phyloP scores from a whole-genome alignment of 352 stramenopile species.

The Phytophthora megakarya region DNA sequence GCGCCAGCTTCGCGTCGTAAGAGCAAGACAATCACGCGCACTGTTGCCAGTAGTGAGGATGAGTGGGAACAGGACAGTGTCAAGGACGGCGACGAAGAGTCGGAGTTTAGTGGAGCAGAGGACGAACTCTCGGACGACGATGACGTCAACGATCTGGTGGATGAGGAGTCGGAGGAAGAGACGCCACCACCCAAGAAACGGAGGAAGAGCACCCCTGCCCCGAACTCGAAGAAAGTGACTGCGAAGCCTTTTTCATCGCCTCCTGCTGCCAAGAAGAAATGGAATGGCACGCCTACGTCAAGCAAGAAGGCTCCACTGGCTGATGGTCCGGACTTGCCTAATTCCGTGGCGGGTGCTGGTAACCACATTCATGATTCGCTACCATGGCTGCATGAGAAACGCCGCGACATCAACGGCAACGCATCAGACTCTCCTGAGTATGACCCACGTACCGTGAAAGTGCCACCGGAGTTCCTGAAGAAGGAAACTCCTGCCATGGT shows the following conservation, averaged over 20 bases:
- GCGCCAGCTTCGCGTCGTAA: slow-evolving; percentile 27
- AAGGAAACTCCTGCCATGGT: slow-evolving; percentile 95
- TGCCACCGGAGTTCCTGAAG: slow-evolving; percentile 88
- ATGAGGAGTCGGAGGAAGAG: slow-evolving; percentile 53
- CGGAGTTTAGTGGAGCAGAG: slow-evolving; percentile 60
- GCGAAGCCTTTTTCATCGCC: slow-evolving; percentile 49
- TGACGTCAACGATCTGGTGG: slow-evolving; percentile 45
- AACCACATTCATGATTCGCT: slow-evolving; percentile 93
- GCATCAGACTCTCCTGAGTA: slow-evolving; percentile 86
- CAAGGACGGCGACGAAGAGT: slow-evolving; percentile 48
- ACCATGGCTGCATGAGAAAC: slow-evolving; percentile 86
- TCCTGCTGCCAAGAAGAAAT: slow-evolving; percentile 35
- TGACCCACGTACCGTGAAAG: slow-evolving; percentile 92
- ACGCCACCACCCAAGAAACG: slow-evolving; percentile 46
- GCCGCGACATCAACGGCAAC: slow-evolving; percentile 90
- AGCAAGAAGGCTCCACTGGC: slow-evolving; percentile 39
- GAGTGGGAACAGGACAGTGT: slow-evolving; percentile 52
- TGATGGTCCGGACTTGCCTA: slow-evolving; percentile 30
- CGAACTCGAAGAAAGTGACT: slow-evolving; percentile 31
- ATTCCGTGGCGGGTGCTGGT: slow-evolving; percentile 55
- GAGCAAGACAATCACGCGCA: slow-evolving; percentile 22
- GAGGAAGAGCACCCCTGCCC: slow-evolving; percentile 36
- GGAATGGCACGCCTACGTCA: slow-evolving; percentile 17
- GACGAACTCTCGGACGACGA: slow-evolving; percentile 56
- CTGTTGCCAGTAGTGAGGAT: slow-evolving; percentile 55